phyloP scores from a whole-genome alignment of 179 eudicot genomes.

The Carnegiea gigantea region DNA sequence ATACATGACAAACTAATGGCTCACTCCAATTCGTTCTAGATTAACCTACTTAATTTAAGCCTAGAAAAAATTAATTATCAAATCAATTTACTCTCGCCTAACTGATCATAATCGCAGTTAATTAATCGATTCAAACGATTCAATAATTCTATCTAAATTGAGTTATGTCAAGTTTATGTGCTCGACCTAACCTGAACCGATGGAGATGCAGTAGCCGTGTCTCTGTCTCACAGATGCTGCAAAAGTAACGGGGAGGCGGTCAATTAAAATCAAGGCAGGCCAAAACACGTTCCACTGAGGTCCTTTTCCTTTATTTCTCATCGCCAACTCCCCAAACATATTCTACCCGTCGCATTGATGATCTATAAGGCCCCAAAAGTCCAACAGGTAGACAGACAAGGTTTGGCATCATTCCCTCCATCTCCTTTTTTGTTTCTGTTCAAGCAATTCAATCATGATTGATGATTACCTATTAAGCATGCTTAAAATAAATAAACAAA shows the following conservation, averaged over 20 bases:
- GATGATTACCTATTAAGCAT: not conserved
- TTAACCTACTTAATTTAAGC: no score
- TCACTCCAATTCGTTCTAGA: no score
- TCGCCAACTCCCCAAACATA: not conserved
- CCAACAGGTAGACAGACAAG: not conserved
- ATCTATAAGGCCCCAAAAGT: not conserved
- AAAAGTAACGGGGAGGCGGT: not conserved
- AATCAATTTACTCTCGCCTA: no score
- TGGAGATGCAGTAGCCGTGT: no score
- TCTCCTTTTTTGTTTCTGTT: not conserved
- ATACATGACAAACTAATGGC: no score
- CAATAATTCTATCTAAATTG: no score
- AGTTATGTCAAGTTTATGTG: no score
- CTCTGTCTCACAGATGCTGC: no score
- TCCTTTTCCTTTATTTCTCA: not conserved
- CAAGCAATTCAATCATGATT: slow-evolving; percentile 9
- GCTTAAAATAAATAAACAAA: not conserved
- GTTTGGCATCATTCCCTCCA: not conserved
- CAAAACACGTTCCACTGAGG: not conserved
- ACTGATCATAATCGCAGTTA: no score
- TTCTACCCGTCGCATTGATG: not conserved
- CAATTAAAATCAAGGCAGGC: not conserved
- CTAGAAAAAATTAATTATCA: no score
- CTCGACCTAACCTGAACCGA: no score
- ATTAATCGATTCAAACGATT: no score